phyloP scores from a whole-genome alignment of 2,329 filamentous ascomycete genomes.

The Talaromyces islandicus region DNA sequence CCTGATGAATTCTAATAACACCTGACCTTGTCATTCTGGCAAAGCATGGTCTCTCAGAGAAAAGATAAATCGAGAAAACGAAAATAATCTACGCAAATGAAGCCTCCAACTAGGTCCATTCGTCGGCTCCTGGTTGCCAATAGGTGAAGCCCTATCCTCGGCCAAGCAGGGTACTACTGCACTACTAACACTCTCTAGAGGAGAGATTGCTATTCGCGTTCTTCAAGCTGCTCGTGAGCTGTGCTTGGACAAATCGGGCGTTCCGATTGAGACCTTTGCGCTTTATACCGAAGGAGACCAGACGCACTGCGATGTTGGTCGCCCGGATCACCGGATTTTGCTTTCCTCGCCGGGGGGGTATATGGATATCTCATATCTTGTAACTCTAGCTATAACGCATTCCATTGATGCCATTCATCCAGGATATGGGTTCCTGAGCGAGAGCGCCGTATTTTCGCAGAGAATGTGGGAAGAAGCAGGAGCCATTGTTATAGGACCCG shows the following conservation, averaged over 20 bases:
- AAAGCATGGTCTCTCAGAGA: neutral
- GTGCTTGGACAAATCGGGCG: conserved; percentile 12
- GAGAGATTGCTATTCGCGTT: conserved; percentile 59
- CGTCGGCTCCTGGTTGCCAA: conserved; percentile 50
- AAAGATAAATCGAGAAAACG: neutral
- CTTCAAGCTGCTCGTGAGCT: conserved; percentile 56
- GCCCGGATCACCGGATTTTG: conserved; percentile 44
- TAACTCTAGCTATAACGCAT: conserved; percentile 37
- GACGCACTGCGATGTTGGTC: conserved; percentile 46
- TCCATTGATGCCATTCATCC: conserved; percentile 53
- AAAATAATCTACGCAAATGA: conserved; percentile 13
- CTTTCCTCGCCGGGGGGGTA: conserved; percentile 42
- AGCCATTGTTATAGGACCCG: conserved; percentile 49
- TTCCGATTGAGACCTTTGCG: conserved; percentile 47
- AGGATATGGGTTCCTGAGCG: conserved; percentile 59
- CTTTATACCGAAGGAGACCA: conserved; percentile 52
- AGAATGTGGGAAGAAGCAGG: conserved; percentile 46
- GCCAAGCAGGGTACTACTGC: neutral
- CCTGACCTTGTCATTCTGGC: neutral
- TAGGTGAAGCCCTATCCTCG: conserved; percentile 29
- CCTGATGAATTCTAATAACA: neutral
- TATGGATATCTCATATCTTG: conserved; percentile 45
- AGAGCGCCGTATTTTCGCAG: conserved; percentile 46
- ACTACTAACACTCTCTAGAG: conserved; percentile 35
- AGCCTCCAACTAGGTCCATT: conserved; percentile 31